Base-by-base conservation (phyloP, 352 stramenopile genomes). In the Pseudoperonospora humuli region DNA sequence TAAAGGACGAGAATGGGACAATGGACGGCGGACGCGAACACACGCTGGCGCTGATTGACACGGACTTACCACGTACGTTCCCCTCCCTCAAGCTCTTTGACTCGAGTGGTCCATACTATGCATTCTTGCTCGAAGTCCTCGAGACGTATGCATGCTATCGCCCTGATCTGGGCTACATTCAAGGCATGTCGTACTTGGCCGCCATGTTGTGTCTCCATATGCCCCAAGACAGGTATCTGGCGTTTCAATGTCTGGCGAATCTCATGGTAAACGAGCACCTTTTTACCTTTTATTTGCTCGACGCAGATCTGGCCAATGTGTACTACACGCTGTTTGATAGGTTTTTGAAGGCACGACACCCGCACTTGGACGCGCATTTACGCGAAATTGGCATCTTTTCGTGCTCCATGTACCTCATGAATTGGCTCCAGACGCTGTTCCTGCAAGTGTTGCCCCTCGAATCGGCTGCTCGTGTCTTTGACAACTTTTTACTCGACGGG, bases 101-200 rank as follows among this genome's bases (percentile, higher is more conserved):
- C 20, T 50, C 75, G 2, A 84, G 59, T 7, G 83, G 74, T 3
- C 77, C 77, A 21, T 90, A 89, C 45, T 86, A 86, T 37, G 68
- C 70, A 3, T 86, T 75, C 24, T 41, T 93, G 24, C 59, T 82
- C 4, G 79, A 95, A 47, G 77, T 93, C 1, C 60, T 95, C 7
- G 79, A 90, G 40, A 88, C 84, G 5, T 94, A 93, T 45, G 78
- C 78, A 5, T 89, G 76, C 45, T 93, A 92, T 40, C 76, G 84
- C 2, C 84, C 84, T 3, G 84, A 95, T 28, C 52, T 94, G 18
- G 84, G 84, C 0, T 95, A 95, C 39, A 90, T 93, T 37, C 84
- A 95, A 39, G 84, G 84, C 19, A 94, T 95, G 82, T 90, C 75
- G 37, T 95, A 95, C 40, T 51, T 95, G 11, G 80, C 83, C 0